Conservation (phyloP, 2,329 filamentous ascomycete species). For the Cladosporium phlei region DNA sequence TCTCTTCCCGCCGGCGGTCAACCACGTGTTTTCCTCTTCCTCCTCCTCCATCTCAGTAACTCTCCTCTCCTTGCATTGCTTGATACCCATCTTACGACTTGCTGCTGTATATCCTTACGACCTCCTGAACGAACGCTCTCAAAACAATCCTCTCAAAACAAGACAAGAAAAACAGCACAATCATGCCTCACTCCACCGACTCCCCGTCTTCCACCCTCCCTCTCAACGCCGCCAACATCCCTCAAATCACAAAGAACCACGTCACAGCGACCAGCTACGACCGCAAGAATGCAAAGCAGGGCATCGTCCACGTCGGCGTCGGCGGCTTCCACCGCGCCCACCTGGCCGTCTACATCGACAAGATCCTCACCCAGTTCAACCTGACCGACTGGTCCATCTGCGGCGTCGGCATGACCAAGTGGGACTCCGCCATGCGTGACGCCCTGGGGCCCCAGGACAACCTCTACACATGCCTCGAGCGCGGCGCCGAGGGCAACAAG, state of each 20-base stretch:
- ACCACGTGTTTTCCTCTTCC: neutral
- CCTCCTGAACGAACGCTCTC: slow-evolving; percentile 2
- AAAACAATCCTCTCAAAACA: no score
- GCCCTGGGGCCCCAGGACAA: slow-evolving; percentile 46
- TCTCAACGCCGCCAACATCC: slow-evolving; percentile 38
- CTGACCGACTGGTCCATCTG: slow-evolving; percentile 48
- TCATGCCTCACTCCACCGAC: slow-evolving; percentile 27
- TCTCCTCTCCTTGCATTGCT: neutral
- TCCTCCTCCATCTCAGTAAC: neutral
- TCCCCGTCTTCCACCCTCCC: slow-evolving; percentile 33
- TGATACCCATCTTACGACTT: neutral
- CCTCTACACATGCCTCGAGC: slow-evolving; percentile 52
- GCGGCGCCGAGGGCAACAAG: slow-evolving; percentile 47
- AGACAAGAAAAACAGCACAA: no score
- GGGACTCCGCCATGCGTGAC: slow-evolving; percentile 50
- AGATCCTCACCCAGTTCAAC: slow-evolving; percentile 45
- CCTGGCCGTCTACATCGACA: slow-evolving; percentile 49
- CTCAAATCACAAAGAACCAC: slow-evolving; percentile 31
- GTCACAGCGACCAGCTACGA: slow-evolving; percentile 43
- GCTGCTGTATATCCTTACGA: neutral
- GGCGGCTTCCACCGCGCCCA: slow-evolving; percentile 54
- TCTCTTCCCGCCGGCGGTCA: slow-evolving; percentile 1
- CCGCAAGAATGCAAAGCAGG: slow-evolving; percentile 46
- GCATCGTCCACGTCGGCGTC: slow-evolving; percentile 52
- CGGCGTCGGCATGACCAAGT: slow-evolving; percentile 49